Percentiles rank a stretch among this genome's conserved stretches.
These are phyloP conservation scores for Cornus suecica DNA, from an alignment of 148 eudicot species.

Conservation along the genomic window DNA sequence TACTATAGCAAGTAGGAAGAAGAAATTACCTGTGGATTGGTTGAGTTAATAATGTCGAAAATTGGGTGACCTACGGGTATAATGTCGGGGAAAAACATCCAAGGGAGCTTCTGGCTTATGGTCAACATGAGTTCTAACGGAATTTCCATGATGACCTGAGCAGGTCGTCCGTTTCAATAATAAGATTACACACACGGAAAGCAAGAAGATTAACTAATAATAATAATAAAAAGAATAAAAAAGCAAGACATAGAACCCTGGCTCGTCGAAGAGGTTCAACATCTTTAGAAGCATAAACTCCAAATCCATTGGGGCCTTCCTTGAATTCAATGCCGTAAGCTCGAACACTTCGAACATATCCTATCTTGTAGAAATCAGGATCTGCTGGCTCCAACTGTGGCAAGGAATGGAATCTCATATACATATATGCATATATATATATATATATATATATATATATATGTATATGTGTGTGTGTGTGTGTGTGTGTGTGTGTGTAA, in stretches of 20 bases:
- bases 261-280: slow-evolving; percentile 90
- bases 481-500: no score
- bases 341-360: slow-evolving; percentile 78
- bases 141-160: slow-evolving; percentile 94
- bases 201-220: neutral
- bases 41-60: slow-evolving; percentile 91
- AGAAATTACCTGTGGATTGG: slow-evolving; percentile 73
- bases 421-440: neutral
- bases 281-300: slow-evolving; percentile 92
- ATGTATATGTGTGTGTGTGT: no score
- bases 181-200: no score
- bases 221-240: no score
- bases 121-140: slow-evolving; percentile 95
- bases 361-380: slow-evolving; percentile 92
- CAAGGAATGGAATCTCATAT: neutral
- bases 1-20: neutral
- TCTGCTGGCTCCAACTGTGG: slow-evolving; percentile 77
- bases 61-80: slow-evolving; percentile 95
- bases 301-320: slow-evolving; percentile 96
- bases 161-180: no score
- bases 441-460: neutral
- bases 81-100: slow-evolving; percentile 99
- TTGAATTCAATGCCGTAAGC: slow-evolving; percentile 95
- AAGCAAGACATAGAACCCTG: slow-evolving; percentile 36
- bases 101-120: slow-evolving; percentile 81